phyloP scores from a whole-genome alignment of 345 rosid species.

The Noccaea caerulescens region DNA sequence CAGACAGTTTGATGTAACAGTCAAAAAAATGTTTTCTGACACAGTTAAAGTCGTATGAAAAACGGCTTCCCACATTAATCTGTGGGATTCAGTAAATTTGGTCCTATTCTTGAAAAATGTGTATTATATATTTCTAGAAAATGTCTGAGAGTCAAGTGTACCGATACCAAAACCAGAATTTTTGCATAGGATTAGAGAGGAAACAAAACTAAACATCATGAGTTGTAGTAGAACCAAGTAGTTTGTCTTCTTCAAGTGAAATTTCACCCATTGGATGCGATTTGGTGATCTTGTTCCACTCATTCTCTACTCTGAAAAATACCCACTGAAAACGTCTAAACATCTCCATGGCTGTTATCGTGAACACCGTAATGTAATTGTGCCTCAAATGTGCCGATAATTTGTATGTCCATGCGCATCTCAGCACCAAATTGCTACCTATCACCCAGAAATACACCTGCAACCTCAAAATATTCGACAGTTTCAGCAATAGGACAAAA shows the following conservation, averaged over 20 bases:
- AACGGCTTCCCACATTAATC: not conserved
- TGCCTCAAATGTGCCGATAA: constrained; percentile 94
- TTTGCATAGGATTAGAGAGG: constrained; percentile 21
- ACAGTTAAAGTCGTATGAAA: not conserved
- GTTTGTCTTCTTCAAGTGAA: constrained; percentile 69
- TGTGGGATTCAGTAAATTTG: constrained; percentile 3
- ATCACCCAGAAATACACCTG: constrained; percentile 94
- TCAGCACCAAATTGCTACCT: constrained; percentile 85
- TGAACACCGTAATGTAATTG: constrained; percentile 77
- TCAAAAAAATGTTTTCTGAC: not conserved
- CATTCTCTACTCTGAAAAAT: constrained; percentile 97
- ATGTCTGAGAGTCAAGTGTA: not conserved
- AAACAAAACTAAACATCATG: constrained; percentile 60
- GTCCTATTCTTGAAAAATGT: constrained; percentile 18
- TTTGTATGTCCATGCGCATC: constrained; percentile 97
- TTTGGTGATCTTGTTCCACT: constrained; percentile 91
- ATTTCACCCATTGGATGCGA: constrained; percentile 60
- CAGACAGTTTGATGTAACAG: not conserved
- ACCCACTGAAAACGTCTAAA: constrained; percentile 89
- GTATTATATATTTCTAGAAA: constrained; percentile 18
- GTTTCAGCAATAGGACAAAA: not conserved
- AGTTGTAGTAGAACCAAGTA: constrained; percentile 61
- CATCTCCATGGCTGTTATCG: constrained; percentile 72
- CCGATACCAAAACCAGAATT: not conserved
- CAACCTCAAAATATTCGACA: constrained; percentile 11